Conservation (phyloP, 2,329 filamentous ascomycete species). For the Aspergillus thermomutatus region DNA sequence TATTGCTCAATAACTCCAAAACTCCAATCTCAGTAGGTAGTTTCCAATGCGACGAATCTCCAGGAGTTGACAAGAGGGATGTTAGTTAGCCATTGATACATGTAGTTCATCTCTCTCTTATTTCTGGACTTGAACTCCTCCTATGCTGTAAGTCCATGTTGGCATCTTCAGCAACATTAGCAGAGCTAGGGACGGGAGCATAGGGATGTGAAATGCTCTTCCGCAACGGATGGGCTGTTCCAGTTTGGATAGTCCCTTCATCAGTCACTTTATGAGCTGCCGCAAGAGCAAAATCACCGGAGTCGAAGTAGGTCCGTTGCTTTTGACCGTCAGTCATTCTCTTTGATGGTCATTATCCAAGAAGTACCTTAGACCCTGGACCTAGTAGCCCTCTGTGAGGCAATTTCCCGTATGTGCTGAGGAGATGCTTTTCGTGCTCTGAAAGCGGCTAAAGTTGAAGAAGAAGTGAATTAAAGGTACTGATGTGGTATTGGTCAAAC, state of each 20-base stretch:
- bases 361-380: not conserved
- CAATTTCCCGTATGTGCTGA: not conserved
- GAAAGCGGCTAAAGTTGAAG: not conserved
- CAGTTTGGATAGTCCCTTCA: constrained; percentile 21
- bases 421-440: not conserved
- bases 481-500: not conserved
- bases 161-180: constrained; percentile 23
- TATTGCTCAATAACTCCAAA: not conserved
- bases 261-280: constrained; percentile 20
- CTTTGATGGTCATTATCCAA: not conserved
- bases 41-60: not conserved
- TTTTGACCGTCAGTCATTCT: constrained; percentile 1
- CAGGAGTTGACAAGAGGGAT: fast-evolving
- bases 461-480: not conserved
- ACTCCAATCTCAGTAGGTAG: not conserved
- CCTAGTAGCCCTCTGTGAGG: not conserved
- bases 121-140: constrained; percentile 10
- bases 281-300: constrained; percentile 28
- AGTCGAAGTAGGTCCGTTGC: constrained; percentile 30
- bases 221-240: constrained; percentile 23
- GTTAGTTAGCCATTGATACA: not conserved
- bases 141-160: constrained; percentile 15
- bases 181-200: constrained; percentile 20
- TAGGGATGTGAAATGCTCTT: constrained; percentile 27
- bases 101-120: not conserved